Percentiles rank a stretch among this genome's conserved stretches.
Evolutionary conservation across 345 rosid species (phyloP).

Genomic region (Populus simonii): DNA sequence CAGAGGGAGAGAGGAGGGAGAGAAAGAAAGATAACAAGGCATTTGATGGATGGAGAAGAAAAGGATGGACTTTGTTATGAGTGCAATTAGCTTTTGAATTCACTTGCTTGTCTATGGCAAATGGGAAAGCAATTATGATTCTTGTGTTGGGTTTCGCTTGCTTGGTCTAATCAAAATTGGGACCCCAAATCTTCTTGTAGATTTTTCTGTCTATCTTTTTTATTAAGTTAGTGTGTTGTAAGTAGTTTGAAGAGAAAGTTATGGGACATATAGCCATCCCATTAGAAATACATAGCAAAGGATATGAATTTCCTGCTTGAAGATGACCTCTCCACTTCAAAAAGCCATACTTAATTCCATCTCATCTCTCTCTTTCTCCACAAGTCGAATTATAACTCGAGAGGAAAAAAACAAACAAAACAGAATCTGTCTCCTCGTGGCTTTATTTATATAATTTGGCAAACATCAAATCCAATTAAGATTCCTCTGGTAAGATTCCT

Average conservation of each 20-base stretch:
- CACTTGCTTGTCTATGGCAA: background rate
- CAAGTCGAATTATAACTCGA: background rate
- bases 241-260: conserved; percentile 19
- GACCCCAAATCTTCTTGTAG: conserved; percentile 3
- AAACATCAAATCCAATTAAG: background rate
- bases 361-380: background rate
- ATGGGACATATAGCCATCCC: background rate
- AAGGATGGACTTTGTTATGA: background rate
- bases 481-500: too few relatives aligned
- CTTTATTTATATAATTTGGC: background rate
- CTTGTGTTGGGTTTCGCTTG: conserved; percentile 15
- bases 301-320: background rate
- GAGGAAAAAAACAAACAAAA: background rate
- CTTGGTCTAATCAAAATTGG: conserved; percentile 11
- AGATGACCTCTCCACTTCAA: background rate
- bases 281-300: background rate
- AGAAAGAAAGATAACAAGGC: background rate
- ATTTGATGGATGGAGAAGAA: conserved; percentile 10
- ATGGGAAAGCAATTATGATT: conserved; percentile 3
- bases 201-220: conserved; percentile 1
- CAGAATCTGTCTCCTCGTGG: background rate
- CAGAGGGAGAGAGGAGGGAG: background rate
- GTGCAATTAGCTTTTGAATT: conserved; percentile 14
- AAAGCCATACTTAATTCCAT: background rate
- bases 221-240: background rate